Conservation (phyloP, 2,329 filamentous ascomycete species). For the Decorospora gaudefroyi region DNA sequence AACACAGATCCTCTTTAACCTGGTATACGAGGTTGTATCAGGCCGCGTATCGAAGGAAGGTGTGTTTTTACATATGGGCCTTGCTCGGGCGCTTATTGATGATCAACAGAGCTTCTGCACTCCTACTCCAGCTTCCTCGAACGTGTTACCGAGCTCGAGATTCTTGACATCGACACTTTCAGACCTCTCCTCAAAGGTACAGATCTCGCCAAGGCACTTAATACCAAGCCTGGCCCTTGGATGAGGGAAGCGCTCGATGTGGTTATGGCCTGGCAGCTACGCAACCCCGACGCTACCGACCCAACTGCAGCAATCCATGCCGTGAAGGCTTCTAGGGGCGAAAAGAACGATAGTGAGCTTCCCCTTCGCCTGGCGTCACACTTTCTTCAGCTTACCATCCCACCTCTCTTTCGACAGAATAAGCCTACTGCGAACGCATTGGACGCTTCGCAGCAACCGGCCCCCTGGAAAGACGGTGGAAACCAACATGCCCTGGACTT, state of each 20-base stretch:
- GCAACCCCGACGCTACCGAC: slow-evolving; percentile 71
- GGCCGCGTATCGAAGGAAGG: slow-evolving; percentile 48
- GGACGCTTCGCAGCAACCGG: slow-evolving; percentile 59
- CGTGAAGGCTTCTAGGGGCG: slow-evolving; percentile 48
- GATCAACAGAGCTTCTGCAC: slow-evolving; percentile 50
- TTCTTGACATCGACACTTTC: slow-evolving; percentile 57
- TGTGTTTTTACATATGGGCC: slow-evolving; percentile 38
- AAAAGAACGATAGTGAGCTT: slow-evolving; percentile 58
- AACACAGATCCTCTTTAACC: slow-evolving; percentile 68
- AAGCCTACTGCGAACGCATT: slow-evolving; percentile 52
- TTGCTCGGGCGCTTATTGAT: slow-evolving; percentile 19
- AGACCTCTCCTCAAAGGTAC: slow-evolving; percentile 70
- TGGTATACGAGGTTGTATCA: slow-evolving; percentile 65
- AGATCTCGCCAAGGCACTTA: slow-evolving; percentile 68
- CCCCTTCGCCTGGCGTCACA: slow-evolving; percentile 55
- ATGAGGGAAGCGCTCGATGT: slow-evolving; percentile 77
- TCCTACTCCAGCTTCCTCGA: slow-evolving; percentile 60
- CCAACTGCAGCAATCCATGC: slow-evolving; percentile 53
- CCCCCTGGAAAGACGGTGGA: slow-evolving; percentile 62
- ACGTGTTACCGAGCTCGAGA: slow-evolving; percentile 55
- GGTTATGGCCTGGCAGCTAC: slow-evolving; percentile 85
- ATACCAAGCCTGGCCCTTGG: slow-evolving; percentile 77
- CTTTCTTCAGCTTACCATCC: slow-evolving; percentile 66
- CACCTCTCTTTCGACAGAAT: slow-evolving; percentile 63
- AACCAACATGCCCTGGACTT: slow-evolving; percentile 59